phyloP scores from a whole-genome alignment of 352 stramenopile species.

The Phytophthora pistaciae region DNA sequence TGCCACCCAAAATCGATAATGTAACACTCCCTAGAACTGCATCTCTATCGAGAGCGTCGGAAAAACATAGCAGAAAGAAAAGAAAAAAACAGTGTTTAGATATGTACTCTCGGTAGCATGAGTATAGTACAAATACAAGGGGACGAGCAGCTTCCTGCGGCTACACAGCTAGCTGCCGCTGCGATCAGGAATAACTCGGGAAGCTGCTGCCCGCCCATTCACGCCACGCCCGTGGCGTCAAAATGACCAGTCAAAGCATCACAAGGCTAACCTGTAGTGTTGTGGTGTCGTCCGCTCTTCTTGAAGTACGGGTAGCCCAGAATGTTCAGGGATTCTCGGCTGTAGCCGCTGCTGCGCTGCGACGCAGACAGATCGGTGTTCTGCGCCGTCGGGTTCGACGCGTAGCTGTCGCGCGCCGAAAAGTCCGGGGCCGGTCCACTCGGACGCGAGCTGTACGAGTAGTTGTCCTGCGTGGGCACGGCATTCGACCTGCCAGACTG shows the following conservation, averaged over 20 bases:
- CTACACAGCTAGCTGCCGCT: constrained; percentile 26
- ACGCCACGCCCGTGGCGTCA: constrained; percentile 12
- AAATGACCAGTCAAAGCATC: constrained; percentile 23
- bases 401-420: constrained; percentile 32
- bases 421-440: constrained; percentile 22
- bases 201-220: constrained; percentile 34
- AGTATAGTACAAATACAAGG: constrained; percentile 41
- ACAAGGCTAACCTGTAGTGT: constrained; percentile 50
- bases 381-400: constrained; percentile 19
- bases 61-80: constrained; percentile 27
- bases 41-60: constrained; percentile 38
- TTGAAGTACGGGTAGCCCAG: constrained; percentile 87
- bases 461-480: constrained; percentile 18
- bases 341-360: constrained; percentile 62
- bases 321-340: constrained; percentile 80
- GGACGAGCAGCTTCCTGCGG: constrained; percentile 32
- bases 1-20: constrained; percentile 43
- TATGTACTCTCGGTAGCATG: constrained; percentile 40
- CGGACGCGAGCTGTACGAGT: constrained; percentile 23
- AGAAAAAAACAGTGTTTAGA: constrained; percentile 36
- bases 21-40: constrained; percentile 50
- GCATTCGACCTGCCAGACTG: constrained; percentile 27
- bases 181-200: constrained; percentile 24
- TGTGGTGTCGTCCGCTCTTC: constrained; percentile 72
- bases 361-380: constrained; percentile 35